Evolutionary conservation across 345 rosid species (phyloP), one percentile per base, ranked within the genome.

Genomic region (Cardamine chenopodiifolia): DNA sequence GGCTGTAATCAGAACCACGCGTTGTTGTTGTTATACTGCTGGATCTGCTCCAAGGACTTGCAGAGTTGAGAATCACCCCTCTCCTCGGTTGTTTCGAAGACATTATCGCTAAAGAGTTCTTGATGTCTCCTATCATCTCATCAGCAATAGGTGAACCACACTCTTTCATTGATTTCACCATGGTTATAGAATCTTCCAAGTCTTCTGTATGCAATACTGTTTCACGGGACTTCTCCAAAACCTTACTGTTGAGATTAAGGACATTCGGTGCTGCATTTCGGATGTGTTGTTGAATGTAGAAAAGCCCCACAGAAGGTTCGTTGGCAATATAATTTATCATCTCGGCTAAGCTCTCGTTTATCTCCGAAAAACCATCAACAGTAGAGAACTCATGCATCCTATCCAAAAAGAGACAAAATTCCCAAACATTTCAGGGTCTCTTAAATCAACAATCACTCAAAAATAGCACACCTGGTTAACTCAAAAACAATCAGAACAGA

Each of bases 311-410:
- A 0, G 99, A 90, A 39, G 98, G 98, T 76, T 96, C 96, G 54
- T 96, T 96, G 13, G 92, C 96, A 61, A 90, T 81, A 56, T 92
- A 87, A 84, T 90, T 90, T 10, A 90, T 92, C 99, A 92, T 92
- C 84, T 92, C 98, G 2, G 90, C 90, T 77, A 89, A 68, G 83
- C 87, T 76, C 80, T 92, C 96, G 71, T 79, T 89, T 86, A 95
- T 87, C 88, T 86, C 99, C 84, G 82, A 86, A 78, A 95, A 95
- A 70, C 98, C 98, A 79, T 95, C 98, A 66, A 74, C 85, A 52
- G 87, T 81, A 83, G 97, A 90, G 91, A 95, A 86, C 80, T 87
- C 98, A 89, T 84, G 88, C 99, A 95, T 95, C 75, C 87, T 90
- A 78, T 62, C 53, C 44, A 80, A 77, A 76, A 26, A 32, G 4